Base-by-base conservation (phyloP, 192 early-diverging fungal species). In the Pecoramyces ruminantium region DNA sequence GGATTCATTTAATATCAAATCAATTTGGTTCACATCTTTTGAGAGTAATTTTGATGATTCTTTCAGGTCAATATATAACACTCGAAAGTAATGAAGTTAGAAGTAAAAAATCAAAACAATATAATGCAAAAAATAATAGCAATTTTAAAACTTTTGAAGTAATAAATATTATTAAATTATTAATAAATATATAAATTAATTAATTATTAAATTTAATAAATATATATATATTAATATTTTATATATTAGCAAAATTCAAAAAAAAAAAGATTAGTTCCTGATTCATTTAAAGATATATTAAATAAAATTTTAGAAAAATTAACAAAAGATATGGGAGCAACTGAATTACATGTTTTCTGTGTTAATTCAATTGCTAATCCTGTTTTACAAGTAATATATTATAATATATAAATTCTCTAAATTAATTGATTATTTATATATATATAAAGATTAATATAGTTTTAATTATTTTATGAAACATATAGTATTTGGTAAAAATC, bases 11-110 rank as follows among this genome's bases (percentile, higher is more conserved):
- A 39, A 92, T 95, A 80, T 84, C 87, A 16, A 91, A 96, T 78
- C 89, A 86, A 18, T 93, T 93, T 84, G 94, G 89, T 11, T 93
- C 95, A 16, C 93, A 94, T 78, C 85, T 94, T 28, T 85, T 95
- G 58, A 92, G 94, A 77, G 87, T 92, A 16, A 78, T 94, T 30
- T 85, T 96, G 27, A 87, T 88, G 77, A 86, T 95, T 27, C 83
- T 95, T 30, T 85, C 92, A 13, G 94, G 94, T 34, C 87, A 90
- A 29, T 83, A 88, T 16, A 83, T 92, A 18, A 85, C 80, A 8
- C 84, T 89, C 30, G 86, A 84, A 78, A 86, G 86, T 29, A 81
- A 83, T 21, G 88, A 90, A 78, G 82, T 95, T 34, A 86, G 93
- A 18, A 95, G 93, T 84, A 95, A 94, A 81, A 94, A 93, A 78